These are phyloP conservation scores for Thermochaetoides thermophila DNA, from an alignment of 495 filamentous ascomycete genomes.

Conservation along the genomic window DNA sequence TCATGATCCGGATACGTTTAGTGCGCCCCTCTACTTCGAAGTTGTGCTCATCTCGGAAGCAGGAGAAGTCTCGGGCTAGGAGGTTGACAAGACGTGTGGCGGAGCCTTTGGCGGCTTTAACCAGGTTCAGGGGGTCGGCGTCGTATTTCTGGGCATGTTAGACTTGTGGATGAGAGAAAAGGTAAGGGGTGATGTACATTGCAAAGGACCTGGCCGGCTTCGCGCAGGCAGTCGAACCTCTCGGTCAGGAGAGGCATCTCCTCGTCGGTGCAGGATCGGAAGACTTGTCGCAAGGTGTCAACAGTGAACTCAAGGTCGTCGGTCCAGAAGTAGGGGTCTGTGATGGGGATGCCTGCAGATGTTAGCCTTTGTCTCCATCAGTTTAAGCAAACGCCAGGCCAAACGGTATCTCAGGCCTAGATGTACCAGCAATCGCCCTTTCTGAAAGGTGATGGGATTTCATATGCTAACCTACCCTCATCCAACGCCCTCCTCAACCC, in stretches of 20 bases:
- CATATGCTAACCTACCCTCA: slow-evolving; percentile 54
- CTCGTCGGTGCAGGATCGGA: slow-evolving; percentile 73
- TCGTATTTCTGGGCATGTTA: slow-evolving; percentile 50
- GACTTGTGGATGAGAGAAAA: neutral
- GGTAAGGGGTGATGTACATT: slow-evolving; percentile 42
- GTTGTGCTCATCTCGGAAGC: slow-evolving; percentile 65
- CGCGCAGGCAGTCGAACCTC: slow-evolving; percentile 62
- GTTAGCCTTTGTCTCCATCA: no score
- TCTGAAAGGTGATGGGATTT: no score
- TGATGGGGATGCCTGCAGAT: slow-evolving; percentile 65
- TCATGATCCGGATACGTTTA: slow-evolving; percentile 61
- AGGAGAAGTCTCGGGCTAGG: slow-evolving; percentile 62
- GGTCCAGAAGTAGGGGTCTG: slow-evolving; percentile 74
- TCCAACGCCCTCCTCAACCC: slow-evolving; percentile 74
- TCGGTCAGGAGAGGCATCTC: slow-evolving; percentile 75
- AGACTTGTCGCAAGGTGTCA: slow-evolving; percentile 58
- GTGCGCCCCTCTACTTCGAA: slow-evolving; percentile 62
- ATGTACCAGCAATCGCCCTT: no score
- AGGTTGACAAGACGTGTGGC: slow-evolving; percentile 74
- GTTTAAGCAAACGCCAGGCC: no score
- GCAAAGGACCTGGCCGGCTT: slow-evolving; percentile 72
- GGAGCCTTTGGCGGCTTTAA: slow-evolving; percentile 61
- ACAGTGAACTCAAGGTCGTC: slow-evolving; percentile 63
- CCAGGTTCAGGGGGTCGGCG: slow-evolving; percentile 56
- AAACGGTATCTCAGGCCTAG: no score